Base-by-base conservation (phyloP, 2,329 filamentous ascomycete species). In the Exophiala aquamarina region DNA sequence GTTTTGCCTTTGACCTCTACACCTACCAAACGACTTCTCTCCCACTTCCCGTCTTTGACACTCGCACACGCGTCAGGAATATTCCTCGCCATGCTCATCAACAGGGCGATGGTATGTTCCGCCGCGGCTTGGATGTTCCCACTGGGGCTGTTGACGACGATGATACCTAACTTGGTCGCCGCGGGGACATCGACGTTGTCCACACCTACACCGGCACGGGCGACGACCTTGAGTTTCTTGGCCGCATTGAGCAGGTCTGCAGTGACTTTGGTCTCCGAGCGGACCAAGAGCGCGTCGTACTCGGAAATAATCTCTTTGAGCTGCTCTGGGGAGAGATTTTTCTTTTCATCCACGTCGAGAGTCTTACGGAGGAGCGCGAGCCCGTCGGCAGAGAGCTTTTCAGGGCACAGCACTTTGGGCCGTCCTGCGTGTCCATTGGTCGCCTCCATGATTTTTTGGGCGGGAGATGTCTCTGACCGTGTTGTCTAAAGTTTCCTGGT, bases 121-220 rank as follows among this genome's bases (percentile, higher is more conserved):
- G 87, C 87, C 0, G 87, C 88, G 0, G 88, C 87, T 47, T 86
- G 80, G 57, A 91, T 89, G 62, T 93, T 93, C 2, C 88, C 88
- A 14, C 81, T 79, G 0, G 88, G 87, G 19, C 81, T 86, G 65
- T 92, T 93, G 45, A 92, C 83, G 2, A 93, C 87, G 41, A 91
- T 83, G 50, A 92, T 83, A 15, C 88, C 88, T 44, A 82, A 74
- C 31, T 78, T 74, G 0, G 87, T 92, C 2, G 87, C 87, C 6
- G 82, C 79, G 26, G 81, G 73, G 0, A 92, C 83, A 62, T 92
- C 76, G 39, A 93, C 87, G 68, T 92, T 91, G 69, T 92, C 87
- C 18, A 92, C 86, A 23, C 86, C 88, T 1, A 92, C 88, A 10
- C 88, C 88, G 10, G 88, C 88, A 51, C 88, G 76, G 2, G 87